phyloP scores from a whole-genome alignment of 2,329 filamentous ascomycete genomes.

The Penicillium rolfsii region DNA sequence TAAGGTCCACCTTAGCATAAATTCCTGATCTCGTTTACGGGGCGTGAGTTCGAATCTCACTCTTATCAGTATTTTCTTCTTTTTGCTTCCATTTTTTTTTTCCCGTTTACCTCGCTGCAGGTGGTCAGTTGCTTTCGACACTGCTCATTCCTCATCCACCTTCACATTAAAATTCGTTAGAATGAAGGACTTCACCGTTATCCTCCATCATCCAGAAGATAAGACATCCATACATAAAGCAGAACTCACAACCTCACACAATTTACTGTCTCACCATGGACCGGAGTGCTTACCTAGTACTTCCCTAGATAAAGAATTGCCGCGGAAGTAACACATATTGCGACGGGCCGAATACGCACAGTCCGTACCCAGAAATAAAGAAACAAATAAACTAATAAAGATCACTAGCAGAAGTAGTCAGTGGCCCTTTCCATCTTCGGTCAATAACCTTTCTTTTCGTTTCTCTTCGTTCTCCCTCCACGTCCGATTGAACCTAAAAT shows the following conservation, averaged over 20 bases:
- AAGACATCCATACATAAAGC: neutral
- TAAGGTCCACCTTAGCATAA: constrained; percentile 35
- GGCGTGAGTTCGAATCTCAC: constrained; percentile 30
- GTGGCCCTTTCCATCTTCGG: neutral
- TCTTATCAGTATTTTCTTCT: constrained; percentile 23
- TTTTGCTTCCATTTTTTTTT: neutral
- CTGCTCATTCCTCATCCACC: neutral
- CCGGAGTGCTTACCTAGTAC: too few relatives aligned
- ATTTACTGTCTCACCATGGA: too few relatives aligned
- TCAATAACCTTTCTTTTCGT: neutral
- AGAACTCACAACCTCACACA: neutral
- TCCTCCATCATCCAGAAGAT: too few relatives aligned
- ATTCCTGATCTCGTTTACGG: constrained; percentile 27
- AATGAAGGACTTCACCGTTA: too few relatives aligned
- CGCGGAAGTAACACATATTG: too few relatives aligned
- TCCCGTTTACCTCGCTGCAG: neutral
- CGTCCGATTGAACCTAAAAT: neutral
- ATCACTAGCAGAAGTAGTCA: neutral
- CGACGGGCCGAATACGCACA: too few relatives aligned
- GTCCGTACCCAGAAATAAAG: too few relatives aligned
- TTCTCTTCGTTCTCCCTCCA: neutral
- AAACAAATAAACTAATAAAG: neutral
- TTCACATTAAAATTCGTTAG: too few relatives aligned
- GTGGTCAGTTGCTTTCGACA: neutral
- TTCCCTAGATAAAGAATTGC: too few relatives aligned